phyloP scores from a whole-genome alignment of 768 basidiomycete species.

The Termitomyces bulborhizus region DNA sequence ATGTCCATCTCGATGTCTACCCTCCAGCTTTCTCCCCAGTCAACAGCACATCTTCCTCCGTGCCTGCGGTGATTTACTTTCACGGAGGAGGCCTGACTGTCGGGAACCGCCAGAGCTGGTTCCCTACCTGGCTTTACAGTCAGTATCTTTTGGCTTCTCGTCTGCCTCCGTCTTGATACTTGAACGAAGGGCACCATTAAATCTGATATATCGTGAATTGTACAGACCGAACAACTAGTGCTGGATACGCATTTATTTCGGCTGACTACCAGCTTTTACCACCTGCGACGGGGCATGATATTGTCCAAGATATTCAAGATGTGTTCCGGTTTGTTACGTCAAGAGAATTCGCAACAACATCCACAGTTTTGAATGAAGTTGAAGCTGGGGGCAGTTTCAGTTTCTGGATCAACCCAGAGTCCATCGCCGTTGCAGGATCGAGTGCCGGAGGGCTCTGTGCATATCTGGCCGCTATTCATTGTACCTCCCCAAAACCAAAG shows the following conservation, averaged over 20 bases:
- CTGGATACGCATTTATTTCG: constrained; percentile 54
- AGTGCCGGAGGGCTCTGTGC: constrained; percentile 63
- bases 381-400: neutral
- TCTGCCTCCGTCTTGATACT: constrained; percentile 9
- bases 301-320: constrained; percentile 53
- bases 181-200: constrained; percentile 4
- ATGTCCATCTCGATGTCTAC: constrained; percentile 18
- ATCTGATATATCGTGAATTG: neutral
- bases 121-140: constrained; percentile 63
- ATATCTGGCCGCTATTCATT: constrained; percentile 53
- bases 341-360: constrained; percentile 13
- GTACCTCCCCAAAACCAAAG: constrained; percentile 39
- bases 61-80: constrained; percentile 37
- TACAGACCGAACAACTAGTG: constrained; percentile 37
- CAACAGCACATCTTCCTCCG: neutral
- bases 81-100: constrained; percentile 56
- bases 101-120: constrained; percentile 55
- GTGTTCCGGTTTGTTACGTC: constrained; percentile 40
- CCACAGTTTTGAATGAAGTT: neutral
- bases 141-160: constrained; percentile 11
- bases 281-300: constrained; percentile 47
- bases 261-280: constrained; percentile 59
- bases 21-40: constrained; percentile 8
- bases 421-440: constrained; percentile 48
- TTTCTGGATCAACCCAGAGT: constrained; percentile 34